These are phyloP conservation scores for Jamesozyma spencerorum DNA, from an alignment of 805 yeast genomes.

Conservation along the genomic window DNA sequence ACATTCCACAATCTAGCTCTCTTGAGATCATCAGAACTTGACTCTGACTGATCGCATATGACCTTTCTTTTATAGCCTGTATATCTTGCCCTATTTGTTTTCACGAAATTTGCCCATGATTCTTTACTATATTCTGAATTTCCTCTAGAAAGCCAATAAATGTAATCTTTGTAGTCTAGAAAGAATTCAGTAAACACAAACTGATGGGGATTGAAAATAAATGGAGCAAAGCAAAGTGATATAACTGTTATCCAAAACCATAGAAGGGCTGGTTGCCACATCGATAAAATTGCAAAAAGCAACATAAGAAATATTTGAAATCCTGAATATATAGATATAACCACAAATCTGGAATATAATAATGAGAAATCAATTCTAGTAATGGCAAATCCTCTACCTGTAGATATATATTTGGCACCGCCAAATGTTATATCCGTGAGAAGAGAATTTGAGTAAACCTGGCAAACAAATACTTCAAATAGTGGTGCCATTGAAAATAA, in stretches of 20 bases:
- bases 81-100: constrained; percentile 73
- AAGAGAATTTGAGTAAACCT: constrained; percentile 76
- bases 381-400: constrained; percentile 92
- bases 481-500: constrained; percentile 76
- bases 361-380: constrained; percentile 63
- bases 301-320: constrained; percentile 58
- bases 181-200: constrained; percentile 62
- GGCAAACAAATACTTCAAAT: constrained; percentile 93
- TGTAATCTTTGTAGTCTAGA: constrained; percentile 51
- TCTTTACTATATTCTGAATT: constrained; percentile 54
- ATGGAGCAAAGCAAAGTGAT: constrained; percentile 62
- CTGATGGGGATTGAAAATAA: constrained; percentile 70
- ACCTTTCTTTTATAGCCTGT: constrained; percentile 82
- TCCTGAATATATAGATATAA: constrained; percentile 72
- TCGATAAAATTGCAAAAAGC: constrained; percentile 64
- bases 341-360: constrained; percentile 68
- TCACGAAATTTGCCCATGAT: constrained; percentile 74
- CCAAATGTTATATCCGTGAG: constrained; percentile 74
- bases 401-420: constrained; percentile 84
- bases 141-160: constrained; percentile 78
- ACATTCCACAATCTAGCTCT: constrained; percentile 74
- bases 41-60: constrained; percentile 59
- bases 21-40: constrained; percentile 51
- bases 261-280: constrained; percentile 68
- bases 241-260: constrained; percentile 69